Conservation (phyloP, 1,284 basidiomycete genomes). For the Caloboletus inedulis region DNA sequence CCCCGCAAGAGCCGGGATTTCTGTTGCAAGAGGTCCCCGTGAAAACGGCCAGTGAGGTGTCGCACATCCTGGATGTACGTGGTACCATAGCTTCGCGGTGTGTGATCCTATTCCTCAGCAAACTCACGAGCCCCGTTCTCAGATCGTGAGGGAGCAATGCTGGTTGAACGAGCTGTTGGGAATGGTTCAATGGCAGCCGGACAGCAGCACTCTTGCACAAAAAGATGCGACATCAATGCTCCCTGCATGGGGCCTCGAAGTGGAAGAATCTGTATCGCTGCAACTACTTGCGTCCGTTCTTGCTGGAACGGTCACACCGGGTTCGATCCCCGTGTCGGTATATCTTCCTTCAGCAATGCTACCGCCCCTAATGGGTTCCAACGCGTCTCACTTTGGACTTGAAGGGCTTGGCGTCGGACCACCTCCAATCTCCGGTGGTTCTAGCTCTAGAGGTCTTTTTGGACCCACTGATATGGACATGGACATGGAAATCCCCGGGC, state of each 20-base stretch:
- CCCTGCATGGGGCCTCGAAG: constrained; percentile 46
- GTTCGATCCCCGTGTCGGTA: constrained; percentile 33
- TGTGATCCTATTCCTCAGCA: not conserved
- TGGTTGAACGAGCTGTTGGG: constrained; percentile 70
- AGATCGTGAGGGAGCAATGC: constrained; percentile 76
- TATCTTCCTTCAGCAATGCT: constrained; percentile 30
- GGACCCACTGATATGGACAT: constrained; percentile 35
- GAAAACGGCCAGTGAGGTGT: constrained; percentile 64
- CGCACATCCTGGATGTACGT: constrained; percentile 65
- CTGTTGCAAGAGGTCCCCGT: constrained; percentile 66
- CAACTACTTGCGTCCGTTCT: constrained; percentile 31
- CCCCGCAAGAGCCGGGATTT: constrained; percentile 71
- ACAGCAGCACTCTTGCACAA: constrained; percentile 14
- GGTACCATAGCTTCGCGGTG: not conserved
- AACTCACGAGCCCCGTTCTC: constrained; percentile 3
- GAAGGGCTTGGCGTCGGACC: constrained; percentile 27
- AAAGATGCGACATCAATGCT: constrained; percentile 18
- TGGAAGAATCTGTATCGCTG: constrained; percentile 23
- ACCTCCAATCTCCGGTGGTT: constrained; percentile 24
- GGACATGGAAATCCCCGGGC: constrained; percentile 35
- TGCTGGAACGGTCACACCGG: constrained; percentile 30
- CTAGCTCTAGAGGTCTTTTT: constrained; percentile 30
- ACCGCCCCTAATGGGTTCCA: constrained; percentile 22
- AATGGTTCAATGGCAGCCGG: constrained; percentile 57
- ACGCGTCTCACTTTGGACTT: constrained; percentile 29